Evolutionary conservation across 2,329 filamentous ascomycete genomes (phyloP).

Genomic region (Penicillium decumbens): DNA sequence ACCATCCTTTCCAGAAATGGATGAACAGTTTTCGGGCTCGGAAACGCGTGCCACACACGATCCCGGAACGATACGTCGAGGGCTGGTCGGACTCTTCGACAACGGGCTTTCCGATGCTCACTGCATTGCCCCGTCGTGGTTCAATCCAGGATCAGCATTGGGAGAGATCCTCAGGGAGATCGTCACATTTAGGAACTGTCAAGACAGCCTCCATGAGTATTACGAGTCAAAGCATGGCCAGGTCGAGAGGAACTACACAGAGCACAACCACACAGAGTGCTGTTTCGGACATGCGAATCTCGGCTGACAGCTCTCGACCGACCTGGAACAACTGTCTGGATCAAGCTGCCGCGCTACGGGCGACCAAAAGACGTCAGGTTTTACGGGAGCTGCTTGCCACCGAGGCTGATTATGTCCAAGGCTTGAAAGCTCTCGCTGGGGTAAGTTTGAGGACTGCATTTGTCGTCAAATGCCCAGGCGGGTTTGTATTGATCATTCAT

Average conservation of each 20-base stretch:
- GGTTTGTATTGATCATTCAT: conserved; percentile 28
- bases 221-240: conserved; percentile 64
- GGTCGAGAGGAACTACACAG: conserved; percentile 56
- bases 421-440: conserved; percentile 80
- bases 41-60: conserved; percentile 18
- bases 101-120: conserved; percentile 9
- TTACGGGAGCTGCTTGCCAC: conserved; percentile 81
- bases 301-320: conserved; percentile 54
- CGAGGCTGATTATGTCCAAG: conserved; percentile 82
- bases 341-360: conserved; percentile 64
- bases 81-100: conserved; percentile 35
- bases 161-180: conserved; percentile 68
- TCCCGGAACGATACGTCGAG: conserved; percentile 30
- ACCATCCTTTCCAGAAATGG: conserved; percentile 37
- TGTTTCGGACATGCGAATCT: conserved; percentile 61
- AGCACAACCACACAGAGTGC: conserved; percentile 53
- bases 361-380: conserved; percentile 70
- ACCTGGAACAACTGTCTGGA: conserved; percentile 53
- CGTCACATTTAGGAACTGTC: conserved; percentile 72
- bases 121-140: conserved; percentile 18
- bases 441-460: conserved; percentile 46
- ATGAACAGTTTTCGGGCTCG: conserved; percentile 35
- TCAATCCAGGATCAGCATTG: conserved; percentile 40
- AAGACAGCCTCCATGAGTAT: conserved; percentile 77
- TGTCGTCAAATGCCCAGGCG: background rate